Conservation (phyloP, 306 rosid species). For the Casuarina cunninghamiana region DNA sequence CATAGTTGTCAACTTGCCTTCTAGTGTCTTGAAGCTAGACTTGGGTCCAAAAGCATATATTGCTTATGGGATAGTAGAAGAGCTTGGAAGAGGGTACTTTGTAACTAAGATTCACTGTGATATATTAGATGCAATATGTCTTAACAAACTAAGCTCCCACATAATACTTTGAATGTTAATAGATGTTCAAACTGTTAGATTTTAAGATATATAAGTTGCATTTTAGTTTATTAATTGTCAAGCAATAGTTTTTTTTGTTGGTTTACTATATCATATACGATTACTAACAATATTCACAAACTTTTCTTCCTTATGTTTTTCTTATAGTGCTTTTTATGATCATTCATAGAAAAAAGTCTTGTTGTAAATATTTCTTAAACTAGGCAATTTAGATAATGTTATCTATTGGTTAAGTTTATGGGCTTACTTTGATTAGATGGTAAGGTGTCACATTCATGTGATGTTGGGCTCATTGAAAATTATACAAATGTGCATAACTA, state of each 20-base stretch:
- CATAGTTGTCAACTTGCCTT: conserved; percentile 84
- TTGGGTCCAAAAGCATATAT: conserved; percentile 90
- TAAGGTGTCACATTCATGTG: not conserved
- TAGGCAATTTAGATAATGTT: not conserved
- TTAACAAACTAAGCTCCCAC: conserved; percentile 9
- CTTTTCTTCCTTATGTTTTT: not conserved
- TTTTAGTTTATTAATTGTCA: not conserved
- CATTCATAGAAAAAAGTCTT: not conserved
- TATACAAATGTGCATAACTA: not conserved
- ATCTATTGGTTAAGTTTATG: not conserved
- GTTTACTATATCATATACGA: not conserved
- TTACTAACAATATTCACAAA: not conserved
- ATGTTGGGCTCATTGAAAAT: conserved; percentile 1
- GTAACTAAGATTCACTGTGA: conserved; percentile 92
- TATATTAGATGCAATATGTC: conserved; percentile 85
- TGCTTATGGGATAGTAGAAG: conserved; percentile 74
- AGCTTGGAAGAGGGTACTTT: conserved; percentile 90
- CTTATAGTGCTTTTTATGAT: not conserved
- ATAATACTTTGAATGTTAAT: not conserved
- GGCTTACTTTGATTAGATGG: not conserved
- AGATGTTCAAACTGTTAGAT: not conserved
- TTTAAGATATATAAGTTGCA: not conserved
- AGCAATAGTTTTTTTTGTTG: not conserved
- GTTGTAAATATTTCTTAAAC: not conserved
- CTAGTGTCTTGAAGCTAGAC: conserved; percentile 72